phyloP scores from a whole-genome alignment of 2,329 filamentous ascomycete genomes.

The Pyrenochaeta sp. region DNA sequence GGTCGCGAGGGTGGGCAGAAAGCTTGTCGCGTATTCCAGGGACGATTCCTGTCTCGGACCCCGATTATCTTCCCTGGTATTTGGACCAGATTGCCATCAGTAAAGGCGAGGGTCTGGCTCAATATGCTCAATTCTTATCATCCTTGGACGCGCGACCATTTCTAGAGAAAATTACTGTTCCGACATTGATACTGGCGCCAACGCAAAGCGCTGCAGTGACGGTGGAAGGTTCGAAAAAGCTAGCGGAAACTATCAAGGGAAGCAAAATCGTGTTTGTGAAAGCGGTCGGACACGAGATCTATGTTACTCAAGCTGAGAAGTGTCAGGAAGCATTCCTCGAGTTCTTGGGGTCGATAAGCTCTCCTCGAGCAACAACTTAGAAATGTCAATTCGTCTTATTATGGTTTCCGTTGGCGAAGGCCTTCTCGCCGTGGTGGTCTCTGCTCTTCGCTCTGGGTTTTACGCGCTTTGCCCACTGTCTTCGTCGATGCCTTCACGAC shows the following conservation, averaged over 20 bases:
- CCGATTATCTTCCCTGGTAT: conserved; percentile 43
- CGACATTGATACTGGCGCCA: conserved; percentile 44
- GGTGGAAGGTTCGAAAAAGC: conserved; percentile 34
- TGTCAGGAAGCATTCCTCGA: conserved; percentile 44
- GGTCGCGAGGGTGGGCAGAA: conserved; percentile 43
- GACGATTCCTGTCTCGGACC: conserved; percentile 37
- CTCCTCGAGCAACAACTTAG: background rate
- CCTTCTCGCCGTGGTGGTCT: background rate
- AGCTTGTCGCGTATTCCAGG: conserved; percentile 36
- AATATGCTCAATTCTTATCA: conserved; percentile 45
- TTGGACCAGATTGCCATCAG: conserved; percentile 35
- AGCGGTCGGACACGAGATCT: conserved; percentile 47
- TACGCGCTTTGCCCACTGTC: background rate
- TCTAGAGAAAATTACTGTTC: conserved; percentile 34
- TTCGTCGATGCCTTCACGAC: background rate
- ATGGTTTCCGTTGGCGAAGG: conserved; percentile 6
- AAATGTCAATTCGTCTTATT: background rate
- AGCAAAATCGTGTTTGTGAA: conserved; percentile 35
- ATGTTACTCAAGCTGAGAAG: conserved; percentile 35
- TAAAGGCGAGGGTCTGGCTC: conserved; percentile 40
- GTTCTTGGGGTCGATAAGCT: conserved; percentile 35
- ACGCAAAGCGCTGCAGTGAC: conserved; percentile 41
- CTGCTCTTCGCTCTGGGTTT: background rate
- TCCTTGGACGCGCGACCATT: conserved; percentile 40
- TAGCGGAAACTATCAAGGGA: conserved; percentile 23